Conservation (phyloP, 352 stramenopile genomes). For the Hyaloperonospora arabidopsidis region DNA sequence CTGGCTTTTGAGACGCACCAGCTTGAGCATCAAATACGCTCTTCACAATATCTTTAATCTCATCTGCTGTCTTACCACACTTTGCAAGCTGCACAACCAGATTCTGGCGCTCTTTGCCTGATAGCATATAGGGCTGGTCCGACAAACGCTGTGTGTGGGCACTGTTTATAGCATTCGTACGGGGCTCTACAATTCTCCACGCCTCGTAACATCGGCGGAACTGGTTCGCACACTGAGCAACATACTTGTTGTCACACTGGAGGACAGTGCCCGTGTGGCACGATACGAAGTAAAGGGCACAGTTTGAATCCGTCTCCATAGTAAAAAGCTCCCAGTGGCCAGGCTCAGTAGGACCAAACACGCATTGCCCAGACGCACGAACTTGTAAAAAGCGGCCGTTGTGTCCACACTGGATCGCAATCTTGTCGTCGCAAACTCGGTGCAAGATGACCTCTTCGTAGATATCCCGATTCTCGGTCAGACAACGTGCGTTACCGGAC, state of each 20-base stretch:
- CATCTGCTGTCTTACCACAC: conserved; percentile 18
- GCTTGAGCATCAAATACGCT: conserved; percentile 18
- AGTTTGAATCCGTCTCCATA: conserved; percentile 27
- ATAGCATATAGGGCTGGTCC: conserved; percentile 4
- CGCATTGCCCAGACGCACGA: conserved; percentile 19
- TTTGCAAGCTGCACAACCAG: conserved; percentile 26
- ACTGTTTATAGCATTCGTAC: background rate
- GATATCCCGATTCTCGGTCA: conserved; percentile 19
- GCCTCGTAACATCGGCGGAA: conserved; percentile 17
- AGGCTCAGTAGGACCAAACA: conserved; percentile 26
- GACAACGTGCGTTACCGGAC: conserved; percentile 28
- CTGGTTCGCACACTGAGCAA: conserved; percentile 21
- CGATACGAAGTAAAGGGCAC: conserved; percentile 29
- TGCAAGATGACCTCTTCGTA: conserved; percentile 28
- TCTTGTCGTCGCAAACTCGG: conserved; percentile 25
- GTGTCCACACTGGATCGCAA: conserved; percentile 23
- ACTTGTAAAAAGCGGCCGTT: conserved; percentile 29
- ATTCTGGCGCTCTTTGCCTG: conserved; percentile 11
- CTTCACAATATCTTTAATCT: conserved; percentile 28
- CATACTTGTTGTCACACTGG: conserved; percentile 14
- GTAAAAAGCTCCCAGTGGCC: conserved; percentile 28
- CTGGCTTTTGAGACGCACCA: background rate
- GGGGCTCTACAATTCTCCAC: conserved; percentile 25
- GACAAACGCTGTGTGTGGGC: background rate
- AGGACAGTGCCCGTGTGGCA: conserved; percentile 25